These are phyloP conservation scores for Phellopilus nigrolimitatus DNA, from an alignment of 1,284 basidiomycete species.

Conservation along the genomic window DNA sequence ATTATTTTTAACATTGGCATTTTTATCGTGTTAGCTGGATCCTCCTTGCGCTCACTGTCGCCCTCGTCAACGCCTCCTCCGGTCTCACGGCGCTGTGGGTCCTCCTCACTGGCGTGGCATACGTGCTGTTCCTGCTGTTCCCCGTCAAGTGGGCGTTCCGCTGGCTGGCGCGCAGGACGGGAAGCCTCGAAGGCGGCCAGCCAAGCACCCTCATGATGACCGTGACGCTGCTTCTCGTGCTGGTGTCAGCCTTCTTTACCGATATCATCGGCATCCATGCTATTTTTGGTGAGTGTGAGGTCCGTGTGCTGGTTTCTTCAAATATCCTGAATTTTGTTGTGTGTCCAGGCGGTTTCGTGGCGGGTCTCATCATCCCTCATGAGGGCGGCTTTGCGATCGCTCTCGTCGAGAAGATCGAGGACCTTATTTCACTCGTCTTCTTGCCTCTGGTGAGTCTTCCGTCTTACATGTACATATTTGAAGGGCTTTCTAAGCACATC, in stretches of 20 bases:
- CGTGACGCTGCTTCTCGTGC: slow-evolving; percentile 70
- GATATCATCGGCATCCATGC: slow-evolving; percentile 79
- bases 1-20: no score
- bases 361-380: slow-evolving; percentile 85
- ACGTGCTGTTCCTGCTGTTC: slow-evolving; percentile 56
- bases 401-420: slow-evolving; percentile 75
- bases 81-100: slow-evolving; percentile 60
- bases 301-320: slow-evolving; percentile 2
- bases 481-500: not conserved
- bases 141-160: slow-evolving; percentile 61
- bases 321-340: no score
- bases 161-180: slow-evolving; percentile 66
- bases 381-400: slow-evolving; percentile 82
- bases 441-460: slow-evolving; percentile 64
- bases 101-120: slow-evolving; percentile 52
- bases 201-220: slow-evolving; percentile 80
- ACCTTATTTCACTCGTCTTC: slow-evolving; percentile 69
- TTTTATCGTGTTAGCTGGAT: no score
- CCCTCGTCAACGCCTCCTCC: slow-evolving; percentile 54
- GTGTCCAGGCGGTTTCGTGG: slow-evolving; percentile 73
- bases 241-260: slow-evolving; percentile 81
- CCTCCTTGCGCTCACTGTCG: slow-evolving; percentile 52
- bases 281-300: slow-evolving; percentile 58
- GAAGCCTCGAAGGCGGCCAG: slow-evolving; percentile 66
- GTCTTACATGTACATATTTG: not conserved